Conservation (phyloP, 2,329 filamentous ascomycete genomes). For the Alternaria postmessia region DNA sequence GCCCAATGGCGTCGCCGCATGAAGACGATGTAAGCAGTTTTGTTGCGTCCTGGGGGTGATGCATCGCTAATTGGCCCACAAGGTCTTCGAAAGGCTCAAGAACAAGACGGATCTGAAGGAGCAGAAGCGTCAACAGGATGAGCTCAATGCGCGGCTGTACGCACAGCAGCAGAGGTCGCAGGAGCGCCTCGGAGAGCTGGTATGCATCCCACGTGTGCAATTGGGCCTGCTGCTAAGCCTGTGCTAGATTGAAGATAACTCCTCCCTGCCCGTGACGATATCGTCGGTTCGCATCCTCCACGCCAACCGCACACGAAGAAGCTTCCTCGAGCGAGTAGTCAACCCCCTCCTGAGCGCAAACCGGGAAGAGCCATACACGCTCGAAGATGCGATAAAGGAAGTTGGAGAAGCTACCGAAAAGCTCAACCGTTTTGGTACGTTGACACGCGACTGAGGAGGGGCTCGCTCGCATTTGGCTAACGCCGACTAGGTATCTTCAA, state of each 20-base stretch:
- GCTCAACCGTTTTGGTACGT: conserved; percentile 79
- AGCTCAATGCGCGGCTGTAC: conserved; percentile 66
- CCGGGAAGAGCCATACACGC: conserved; percentile 73
- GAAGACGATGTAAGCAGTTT: conserved; percentile 56
- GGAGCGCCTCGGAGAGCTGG: conserved; percentile 70
- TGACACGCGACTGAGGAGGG: conserved; percentile 4
- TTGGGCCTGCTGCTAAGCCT: conserved; percentile 15
- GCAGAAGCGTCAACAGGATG: conserved; percentile 66
- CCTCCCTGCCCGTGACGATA: conserved; percentile 85
- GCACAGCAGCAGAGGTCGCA: conserved; percentile 70
- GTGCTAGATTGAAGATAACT: conserved; percentile 77
- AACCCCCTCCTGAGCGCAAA: conserved; percentile 76
- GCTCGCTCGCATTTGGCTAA: conserved; percentile 21
- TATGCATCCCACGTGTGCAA: conserved; percentile 50
- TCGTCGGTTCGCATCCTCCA: conserved; percentile 85
- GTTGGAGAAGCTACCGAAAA: conserved; percentile 75
- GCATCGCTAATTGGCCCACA: conserved; percentile 21
- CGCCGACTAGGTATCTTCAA: conserved; percentile 80
- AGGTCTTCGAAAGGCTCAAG: conserved; percentile 69
- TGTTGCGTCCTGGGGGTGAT: not conserved
- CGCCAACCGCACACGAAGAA: conserved; percentile 80
- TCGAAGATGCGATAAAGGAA: conserved; percentile 77
- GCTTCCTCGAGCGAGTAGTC: conserved; percentile 84
- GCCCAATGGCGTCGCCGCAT: conserved; percentile 53
- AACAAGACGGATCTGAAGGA: conserved; percentile 66